Conservation (phyloP, 2,329 filamentous ascomycete genomes). For the Neofusicoccum cordaticola region DNA sequence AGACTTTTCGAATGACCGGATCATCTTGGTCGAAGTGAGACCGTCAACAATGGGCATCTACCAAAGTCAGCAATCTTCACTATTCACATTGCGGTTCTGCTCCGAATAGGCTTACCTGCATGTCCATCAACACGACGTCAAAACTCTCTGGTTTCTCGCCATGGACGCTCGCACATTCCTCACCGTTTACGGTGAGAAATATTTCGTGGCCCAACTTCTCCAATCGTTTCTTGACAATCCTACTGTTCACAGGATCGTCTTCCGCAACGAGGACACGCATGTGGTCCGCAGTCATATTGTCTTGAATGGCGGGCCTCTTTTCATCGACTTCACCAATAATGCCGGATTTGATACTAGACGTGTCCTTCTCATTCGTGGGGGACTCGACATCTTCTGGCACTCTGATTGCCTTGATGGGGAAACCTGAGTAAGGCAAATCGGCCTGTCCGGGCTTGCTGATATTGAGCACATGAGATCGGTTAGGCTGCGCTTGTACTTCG, state of each 20-base stretch:
- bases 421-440: slow-evolving; percentile 34
- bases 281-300: slow-evolving; percentile 33
- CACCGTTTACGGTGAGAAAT: slow-evolving; percentile 73
- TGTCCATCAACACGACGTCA: slow-evolving; percentile 86
- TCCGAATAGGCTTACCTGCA: slow-evolving; percentile 63
- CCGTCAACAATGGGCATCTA: slow-evolving; percentile 94
- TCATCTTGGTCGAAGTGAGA: slow-evolving; percentile 77
- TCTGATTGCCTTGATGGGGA: slow-evolving; percentile 45
- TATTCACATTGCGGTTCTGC: too few relatives aligned
- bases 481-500: slow-evolving; percentile 24
- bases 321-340: slow-evolving; percentile 32
- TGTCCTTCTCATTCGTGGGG: neutral
- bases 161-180: slow-evolving; percentile 75
- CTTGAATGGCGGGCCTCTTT: slow-evolving; percentile 20
- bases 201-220: slow-evolving; percentile 74
- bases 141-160: slow-evolving; percentile 61
- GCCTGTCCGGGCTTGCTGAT: slow-evolving; percentile 13
- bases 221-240: slow-evolving; percentile 74
- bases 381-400: slow-evolving; percentile 43
- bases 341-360: slow-evolving; percentile 20
- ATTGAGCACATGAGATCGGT: slow-evolving; percentile 35
- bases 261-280: slow-evolving; percentile 76
- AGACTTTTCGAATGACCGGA: slow-evolving; percentile 66
- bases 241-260: slow-evolving; percentile 84
- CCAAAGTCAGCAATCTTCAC: neutral